These are phyloP conservation scores for Sarocladiaceae sp. DNA, from an alignment of 2,329 filamentous ascomycete species.

Conservation along the genomic window DNA sequence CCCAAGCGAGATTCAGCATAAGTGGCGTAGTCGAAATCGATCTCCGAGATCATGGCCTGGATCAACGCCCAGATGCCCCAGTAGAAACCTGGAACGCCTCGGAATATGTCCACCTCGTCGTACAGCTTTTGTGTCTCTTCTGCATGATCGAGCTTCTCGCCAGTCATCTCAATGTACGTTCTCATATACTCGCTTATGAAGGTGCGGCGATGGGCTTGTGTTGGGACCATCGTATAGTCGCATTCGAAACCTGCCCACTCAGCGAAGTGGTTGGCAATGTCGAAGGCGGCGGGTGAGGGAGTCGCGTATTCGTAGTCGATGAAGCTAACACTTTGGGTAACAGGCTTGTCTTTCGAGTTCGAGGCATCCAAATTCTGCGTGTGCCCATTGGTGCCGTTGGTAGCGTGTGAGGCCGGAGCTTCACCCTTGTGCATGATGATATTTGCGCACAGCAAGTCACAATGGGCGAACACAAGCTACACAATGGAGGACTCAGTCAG, in stretches of 20 bases:
- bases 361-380: slow-evolving; percentile 23
- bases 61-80: slow-evolving; percentile 96
- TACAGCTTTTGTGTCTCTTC: slow-evolving; percentile 63
- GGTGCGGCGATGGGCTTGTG: slow-evolving; percentile 63
- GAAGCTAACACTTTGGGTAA: slow-evolving; percentile 49
- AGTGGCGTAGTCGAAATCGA: slow-evolving; percentile 91
- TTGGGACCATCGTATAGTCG: slow-evolving; percentile 79
- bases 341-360: slow-evolving; percentile 15
- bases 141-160: slow-evolving; percentile 42
- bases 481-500: slow-evolving; percentile 11
- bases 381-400: not conserved
- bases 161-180: slow-evolving; percentile 57
- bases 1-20: slow-evolving; percentile 83
- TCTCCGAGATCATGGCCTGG: slow-evolving; percentile 87
- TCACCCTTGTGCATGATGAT: slow-evolving; percentile 66
- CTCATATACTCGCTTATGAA: slow-evolving; percentile 81
- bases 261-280: slow-evolving; percentile 95
- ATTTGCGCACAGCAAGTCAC: slow-evolving; percentile 92
- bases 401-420: not conserved
- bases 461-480: slow-evolving; percentile 86
- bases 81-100: slow-evolving; percentile 82
- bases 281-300: slow-evolving; percentile 89
- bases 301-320: slow-evolving; percentile 99
- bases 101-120: slow-evolving; percentile 77
- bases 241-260: slow-evolving; percentile 98